phyloP scores from a whole-genome alignment of 192 early-diverging fungal species.

The Spizellomyces sp. region DNA sequence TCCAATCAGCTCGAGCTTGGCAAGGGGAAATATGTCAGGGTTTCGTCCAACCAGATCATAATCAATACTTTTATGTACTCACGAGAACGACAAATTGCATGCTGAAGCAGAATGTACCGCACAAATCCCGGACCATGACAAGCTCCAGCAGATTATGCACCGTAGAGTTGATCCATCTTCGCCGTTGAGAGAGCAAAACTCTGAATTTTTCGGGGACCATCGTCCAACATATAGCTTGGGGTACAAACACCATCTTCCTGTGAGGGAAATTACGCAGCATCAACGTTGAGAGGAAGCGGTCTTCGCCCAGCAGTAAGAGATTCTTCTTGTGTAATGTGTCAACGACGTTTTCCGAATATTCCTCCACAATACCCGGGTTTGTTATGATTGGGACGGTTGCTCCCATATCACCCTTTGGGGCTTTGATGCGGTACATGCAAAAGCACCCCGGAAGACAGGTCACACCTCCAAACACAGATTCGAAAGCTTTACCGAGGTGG shows the following conservation, averaged over 20 bases:
- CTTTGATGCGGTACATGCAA: slow-evolving; percentile 92
- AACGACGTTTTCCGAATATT: slow-evolving; percentile 59
- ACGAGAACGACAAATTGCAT: slow-evolving; percentile 83
- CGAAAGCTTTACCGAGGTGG: slow-evolving; percentile 66
- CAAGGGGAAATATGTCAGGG: not conserved
- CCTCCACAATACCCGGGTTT: slow-evolving; percentile 66
- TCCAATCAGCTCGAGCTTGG: slow-evolving; percentile 77
- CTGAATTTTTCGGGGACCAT: slow-evolving; percentile 86
- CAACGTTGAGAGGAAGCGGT: slow-evolving; percentile 92
- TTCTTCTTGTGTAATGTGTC: slow-evolving; percentile 93
- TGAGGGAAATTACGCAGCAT: slow-evolving; percentile 94
- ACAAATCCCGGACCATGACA: slow-evolving; percentile 87
- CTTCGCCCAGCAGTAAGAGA: slow-evolving; percentile 89
- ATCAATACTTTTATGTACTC: slow-evolving; percentile 9
- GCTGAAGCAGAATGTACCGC: slow-evolving; percentile 96
- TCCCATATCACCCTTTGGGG: slow-evolving; percentile 43
- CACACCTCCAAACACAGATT: slow-evolving; percentile 53
- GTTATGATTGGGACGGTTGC: slow-evolving; percentile 49
- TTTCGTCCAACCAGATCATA: not conserved
- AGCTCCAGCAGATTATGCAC: slow-evolving; percentile 95
- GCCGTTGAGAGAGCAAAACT: slow-evolving; percentile 84
- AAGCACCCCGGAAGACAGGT: slow-evolving; percentile 82
- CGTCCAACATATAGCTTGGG: slow-evolving; percentile 90
- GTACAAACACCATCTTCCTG: slow-evolving; percentile 96
- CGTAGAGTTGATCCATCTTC: slow-evolving; percentile 97